Percentiles rank a stretch among this genome's conserved stretches.
These are phyloP conservation scores for Viola odorata DNA, from an alignment of 345 rosid genomes.

Conservation along the genomic window DNA sequence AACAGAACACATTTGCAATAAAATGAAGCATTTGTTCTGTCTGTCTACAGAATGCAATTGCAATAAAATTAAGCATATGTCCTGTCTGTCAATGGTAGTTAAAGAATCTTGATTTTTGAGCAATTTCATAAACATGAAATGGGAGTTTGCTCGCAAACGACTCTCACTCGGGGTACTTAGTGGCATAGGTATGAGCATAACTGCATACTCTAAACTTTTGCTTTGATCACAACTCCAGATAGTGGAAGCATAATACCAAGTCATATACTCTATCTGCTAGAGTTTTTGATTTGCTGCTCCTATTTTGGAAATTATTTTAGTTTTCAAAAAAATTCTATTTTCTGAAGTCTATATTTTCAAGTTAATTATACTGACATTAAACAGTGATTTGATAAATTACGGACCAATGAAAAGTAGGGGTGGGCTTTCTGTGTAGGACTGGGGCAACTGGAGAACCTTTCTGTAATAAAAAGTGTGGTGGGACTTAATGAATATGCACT, in stretches of 20 bases:
- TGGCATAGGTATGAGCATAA: constrained; percentile 49
- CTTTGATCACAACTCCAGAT: background rate
- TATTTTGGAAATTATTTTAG: too few species aligned
- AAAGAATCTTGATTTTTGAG: constrained; percentile 42
- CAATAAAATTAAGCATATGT: constrained; percentile 51
- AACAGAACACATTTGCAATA: constrained; percentile 14
- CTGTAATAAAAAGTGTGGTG: too few species aligned
- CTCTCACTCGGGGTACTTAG: constrained; percentile 47
- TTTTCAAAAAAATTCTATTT: too few species aligned
- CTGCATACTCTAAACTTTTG: background rate
- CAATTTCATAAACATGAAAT: constrained; percentile 41
- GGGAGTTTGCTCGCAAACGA: constrained; percentile 66
- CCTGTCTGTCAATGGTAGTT: constrained; percentile 32
- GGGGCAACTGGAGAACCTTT: too few species aligned
- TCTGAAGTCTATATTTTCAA: too few species aligned
- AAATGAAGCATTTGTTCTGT: too few species aligned
- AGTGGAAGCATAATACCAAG: background rate
- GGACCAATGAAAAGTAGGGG: too few species aligned
- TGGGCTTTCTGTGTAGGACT: too few species aligned
- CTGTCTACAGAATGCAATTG: constrained; percentile 44
- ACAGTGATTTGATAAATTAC: too few species aligned
- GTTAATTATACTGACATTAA: too few species aligned
- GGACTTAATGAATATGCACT: too few species aligned
- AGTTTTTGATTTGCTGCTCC: too few species aligned
- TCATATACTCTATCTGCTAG: background rate